Evolutionary conservation across 805 yeast genomes (phyloP).

Genomic region (Lipomyces chichibuensis): DNA sequence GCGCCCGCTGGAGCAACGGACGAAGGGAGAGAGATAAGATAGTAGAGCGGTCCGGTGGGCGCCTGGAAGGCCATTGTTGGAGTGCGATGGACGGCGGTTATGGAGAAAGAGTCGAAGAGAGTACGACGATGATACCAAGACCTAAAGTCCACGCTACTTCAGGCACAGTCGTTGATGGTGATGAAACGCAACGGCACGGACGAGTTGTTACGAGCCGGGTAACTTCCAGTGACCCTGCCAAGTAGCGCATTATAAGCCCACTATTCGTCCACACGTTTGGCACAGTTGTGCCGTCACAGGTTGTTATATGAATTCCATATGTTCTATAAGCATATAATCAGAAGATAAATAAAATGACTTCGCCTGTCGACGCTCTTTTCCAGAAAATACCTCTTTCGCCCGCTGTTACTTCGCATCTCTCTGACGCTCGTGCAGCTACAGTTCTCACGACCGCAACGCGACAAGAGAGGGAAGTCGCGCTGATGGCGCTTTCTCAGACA

Average conservation of each 20-base stretch:
- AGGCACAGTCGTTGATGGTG: not conserved
- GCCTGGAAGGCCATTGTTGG: slow-evolving; percentile 34
- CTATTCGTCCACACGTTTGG: not conserved
- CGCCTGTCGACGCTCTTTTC: slow-evolving; percentile 18
- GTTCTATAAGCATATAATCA: not conserved
- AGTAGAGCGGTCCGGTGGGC: slow-evolving; percentile 36
- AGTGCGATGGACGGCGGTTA: not conserved
- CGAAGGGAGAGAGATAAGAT: slow-evolving; percentile 53
- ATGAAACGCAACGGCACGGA: slow-evolving; percentile 1
- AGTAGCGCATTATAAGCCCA: not conserved
- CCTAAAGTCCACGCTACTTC: not conserved
- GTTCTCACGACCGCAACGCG: slow-evolving; percentile 26
- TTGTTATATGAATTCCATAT: no score
- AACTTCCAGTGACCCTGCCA: not conserved
- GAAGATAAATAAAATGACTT: not conserved
- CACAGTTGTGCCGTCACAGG: not conserved
- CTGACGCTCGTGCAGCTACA: slow-evolving; percentile 33
- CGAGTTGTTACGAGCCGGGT: not conserved
- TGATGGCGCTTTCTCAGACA: slow-evolving; percentile 20
- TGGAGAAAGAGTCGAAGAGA: not conserved
- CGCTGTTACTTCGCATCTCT: slow-evolving; percentile 23
- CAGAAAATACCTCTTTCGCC: not conserved
- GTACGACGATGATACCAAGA: not conserved
- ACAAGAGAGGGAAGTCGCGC: slow-evolving; percentile 3
- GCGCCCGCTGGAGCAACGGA: slow-evolving; percentile 47